phyloP scores from a whole-genome alignment of 108 stramenopile genomes.

The Cylindrotheca fusiformis region DNA sequence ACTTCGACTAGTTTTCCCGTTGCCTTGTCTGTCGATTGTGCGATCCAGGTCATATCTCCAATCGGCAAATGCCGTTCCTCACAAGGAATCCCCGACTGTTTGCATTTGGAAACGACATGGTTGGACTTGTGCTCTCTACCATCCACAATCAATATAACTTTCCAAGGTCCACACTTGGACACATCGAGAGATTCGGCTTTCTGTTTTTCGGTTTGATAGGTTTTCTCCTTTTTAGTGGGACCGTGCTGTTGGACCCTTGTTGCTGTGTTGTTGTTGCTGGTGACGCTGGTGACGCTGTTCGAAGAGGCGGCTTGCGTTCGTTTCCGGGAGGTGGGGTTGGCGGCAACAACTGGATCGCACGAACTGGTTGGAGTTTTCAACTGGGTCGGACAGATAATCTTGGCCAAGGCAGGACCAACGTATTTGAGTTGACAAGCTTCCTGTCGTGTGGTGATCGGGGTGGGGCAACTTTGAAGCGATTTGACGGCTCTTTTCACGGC shows the following conservation, averaged over 20 bases:
- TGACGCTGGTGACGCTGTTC: slow-evolving; percentile 2
- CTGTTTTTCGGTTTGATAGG: slow-evolving; percentile 31
- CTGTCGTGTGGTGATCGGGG: slow-evolving; percentile 27
- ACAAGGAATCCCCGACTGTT: slow-evolving; percentile 41
- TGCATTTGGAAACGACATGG: slow-evolving; percentile 29
- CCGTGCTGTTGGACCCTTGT: neutral
- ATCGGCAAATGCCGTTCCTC: slow-evolving; percentile 54
- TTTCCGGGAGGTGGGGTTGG: neutral
- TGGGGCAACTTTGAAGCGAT: slow-evolving; percentile 20
- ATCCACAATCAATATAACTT: slow-evolving; percentile 47
- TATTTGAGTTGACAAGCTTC: slow-evolving; percentile 40
- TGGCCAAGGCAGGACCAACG: slow-evolving; percentile 43
- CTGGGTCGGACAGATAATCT: slow-evolving; percentile 21
- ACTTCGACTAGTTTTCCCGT: slow-evolving; percentile 27
- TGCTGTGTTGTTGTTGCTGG: neutral
- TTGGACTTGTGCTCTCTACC: slow-evolving; percentile 41
- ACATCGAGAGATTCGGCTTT: slow-evolving; percentile 18
- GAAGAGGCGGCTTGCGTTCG: neutral
- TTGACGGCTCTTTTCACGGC: slow-evolving; percentile 35
- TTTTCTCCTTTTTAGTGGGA: slow-evolving; percentile 28
- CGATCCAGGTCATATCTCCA: slow-evolving; percentile 72
- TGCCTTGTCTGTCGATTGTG: slow-evolving; percentile 11
- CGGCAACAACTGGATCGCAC: neutral
- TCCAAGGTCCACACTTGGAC: slow-evolving; percentile 36
- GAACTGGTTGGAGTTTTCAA: neutral